Percentiles rank a stretch among this genome's conserved stretches.
Evolutionary conservation across 306 rosid genomes (phyloP).

Genomic region (Sphenostylis stenocarpa): DNA sequence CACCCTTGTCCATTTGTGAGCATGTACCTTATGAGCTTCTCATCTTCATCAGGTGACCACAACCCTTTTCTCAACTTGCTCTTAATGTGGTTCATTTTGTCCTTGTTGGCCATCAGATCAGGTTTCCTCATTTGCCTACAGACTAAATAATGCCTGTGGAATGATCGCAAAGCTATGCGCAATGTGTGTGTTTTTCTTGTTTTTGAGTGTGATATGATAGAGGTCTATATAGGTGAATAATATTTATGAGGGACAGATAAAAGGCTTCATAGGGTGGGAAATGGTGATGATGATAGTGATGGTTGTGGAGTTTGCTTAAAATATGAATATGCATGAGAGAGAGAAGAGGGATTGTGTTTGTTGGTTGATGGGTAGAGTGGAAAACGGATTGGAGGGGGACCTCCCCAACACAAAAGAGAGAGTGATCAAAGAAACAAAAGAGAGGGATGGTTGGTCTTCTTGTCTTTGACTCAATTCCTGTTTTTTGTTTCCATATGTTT

Average conservation of each 20-base stretch:
- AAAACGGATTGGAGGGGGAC: slow-evolving; percentile 93
- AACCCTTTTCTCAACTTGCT: slow-evolving; percentile 62
- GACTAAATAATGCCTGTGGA: not conserved
- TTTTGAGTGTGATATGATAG: slow-evolving; percentile 30
- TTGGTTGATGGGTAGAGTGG: slow-evolving; percentile 78
- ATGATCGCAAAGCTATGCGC: not conserved
- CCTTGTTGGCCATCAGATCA: slow-evolving; percentile 28
- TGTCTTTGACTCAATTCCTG: slow-evolving; percentile 59
- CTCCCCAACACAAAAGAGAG: slow-evolving; percentile 49
- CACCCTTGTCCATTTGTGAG: slow-evolving; percentile 78
- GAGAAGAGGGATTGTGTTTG: slow-evolving; percentile 47
- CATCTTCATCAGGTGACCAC: slow-evolving; percentile 89
- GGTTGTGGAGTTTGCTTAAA: slow-evolving; percentile 66
- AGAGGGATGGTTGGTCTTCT: slow-evolving; percentile 48
- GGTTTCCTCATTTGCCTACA: slow-evolving; percentile 37
- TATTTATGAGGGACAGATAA: slow-evolving; percentile 26
- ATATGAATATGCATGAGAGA: slow-evolving; percentile 45
- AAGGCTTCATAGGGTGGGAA: slow-evolving; percentile 61
- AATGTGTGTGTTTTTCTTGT: not conserved
- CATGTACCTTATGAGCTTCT: slow-evolving; percentile 77
- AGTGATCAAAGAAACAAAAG: slow-evolving; percentile 23
- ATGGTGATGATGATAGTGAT: slow-evolving; percentile 59
- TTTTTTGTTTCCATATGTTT: slow-evolving; percentile 40
- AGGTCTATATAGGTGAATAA: slow-evolving; percentile 32
- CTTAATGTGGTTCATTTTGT: slow-evolving; percentile 23